phyloP scores from a whole-genome alignment of 257 asterid genomes.

The Mentha longifolia region DNA sequence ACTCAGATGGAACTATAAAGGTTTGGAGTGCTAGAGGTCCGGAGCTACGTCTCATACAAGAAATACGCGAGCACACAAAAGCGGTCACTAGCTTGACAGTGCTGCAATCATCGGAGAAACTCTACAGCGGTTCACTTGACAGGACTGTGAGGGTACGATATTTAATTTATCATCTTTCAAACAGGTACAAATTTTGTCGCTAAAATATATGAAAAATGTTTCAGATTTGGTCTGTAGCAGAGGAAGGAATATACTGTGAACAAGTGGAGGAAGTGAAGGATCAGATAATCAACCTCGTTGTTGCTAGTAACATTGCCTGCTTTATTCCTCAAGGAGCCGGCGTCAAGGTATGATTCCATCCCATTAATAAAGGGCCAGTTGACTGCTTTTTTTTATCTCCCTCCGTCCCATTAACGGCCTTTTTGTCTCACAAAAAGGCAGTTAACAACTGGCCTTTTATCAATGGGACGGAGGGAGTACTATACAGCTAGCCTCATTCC shows the following conservation, averaged over 20 bases:
- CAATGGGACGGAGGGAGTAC: too few species aligned
- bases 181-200: background rate
- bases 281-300: constrained; percentile 60
- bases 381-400: too few species aligned
- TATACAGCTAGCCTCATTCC: too few species aligned
- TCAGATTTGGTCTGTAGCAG: constrained; percentile 66
- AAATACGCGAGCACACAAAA: constrained; percentile 69
- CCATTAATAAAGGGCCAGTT: too few species aligned
- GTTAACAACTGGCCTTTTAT: too few species aligned
- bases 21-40: constrained; percentile 60
- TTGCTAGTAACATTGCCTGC: constrained; percentile 67
- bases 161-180: constrained; percentile 1
- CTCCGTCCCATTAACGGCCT: too few species aligned
- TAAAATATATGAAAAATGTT: constrained; percentile 9
- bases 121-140: constrained; percentile 89
- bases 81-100: constrained; percentile 68
- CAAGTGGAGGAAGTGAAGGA: constrained; percentile 85
- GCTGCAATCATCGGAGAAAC: constrained; percentile 56
- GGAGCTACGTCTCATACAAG: constrained; percentile 58
- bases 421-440: too few species aligned
- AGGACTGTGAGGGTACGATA: constrained; percentile 68
- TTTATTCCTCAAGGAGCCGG: constrained; percentile 87
- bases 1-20: constrained; percentile 84
- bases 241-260: constrained; percentile 63
- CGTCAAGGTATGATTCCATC: constrained; percentile 40